A percentile compares a stretch with the other conserved stretches of the same genome.
phyloP scores from a whole-genome alignment of 2,329 filamentous ascomycete genomes.

The Neofusicoccum kwambonambiense region DNA sequence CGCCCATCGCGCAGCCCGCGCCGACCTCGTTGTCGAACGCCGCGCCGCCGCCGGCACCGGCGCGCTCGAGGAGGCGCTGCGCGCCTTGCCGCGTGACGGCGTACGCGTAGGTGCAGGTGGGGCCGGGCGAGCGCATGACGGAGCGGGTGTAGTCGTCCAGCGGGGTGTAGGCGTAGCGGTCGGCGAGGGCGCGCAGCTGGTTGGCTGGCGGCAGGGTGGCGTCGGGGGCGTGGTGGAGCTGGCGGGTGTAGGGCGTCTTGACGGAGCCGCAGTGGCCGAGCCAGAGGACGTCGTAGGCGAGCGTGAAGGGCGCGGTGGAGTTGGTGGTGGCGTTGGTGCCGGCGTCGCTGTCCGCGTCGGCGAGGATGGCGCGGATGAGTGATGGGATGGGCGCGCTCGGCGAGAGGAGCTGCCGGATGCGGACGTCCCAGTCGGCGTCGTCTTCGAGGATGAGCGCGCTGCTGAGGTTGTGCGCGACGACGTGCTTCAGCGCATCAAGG shows the following conservation, averaged over 20 bases:
- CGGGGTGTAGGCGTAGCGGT: conserved; percentile 24
- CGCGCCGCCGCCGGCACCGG: background rate
- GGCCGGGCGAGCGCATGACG: conserved; percentile 16
- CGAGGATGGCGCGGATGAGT: background rate
- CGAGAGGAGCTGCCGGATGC: conserved; percentile 23
- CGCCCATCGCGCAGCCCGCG: background rate
- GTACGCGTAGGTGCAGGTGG: conserved; percentile 20
- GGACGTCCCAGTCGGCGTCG: conserved; percentile 26
- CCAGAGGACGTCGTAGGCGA: conserved; percentile 38
- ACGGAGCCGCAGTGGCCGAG: conserved; percentile 35
- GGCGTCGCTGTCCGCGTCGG: background rate
- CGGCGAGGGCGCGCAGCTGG: conserved; percentile 22
- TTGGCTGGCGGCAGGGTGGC: conserved; percentile 24
- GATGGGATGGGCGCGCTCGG: background rate
- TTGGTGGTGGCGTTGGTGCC: background rate
- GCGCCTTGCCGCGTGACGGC: conserved; percentile 23
- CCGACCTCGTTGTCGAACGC: conserved; percentile 16
- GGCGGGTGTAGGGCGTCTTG: conserved; percentile 22
- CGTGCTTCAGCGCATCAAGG: conserved; percentile 7
- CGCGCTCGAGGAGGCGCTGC: conserved; percentile 24
- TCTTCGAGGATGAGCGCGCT: conserved; percentile 25
- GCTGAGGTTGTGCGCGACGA: conserved; percentile 15
- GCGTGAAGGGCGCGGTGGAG: conserved; percentile 28
- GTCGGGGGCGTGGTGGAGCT: conserved; percentile 16
- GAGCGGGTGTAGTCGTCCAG: conserved; percentile 22